These are phyloP conservation scores for Nidularia pulvinata DNA, from an alignment of 768 basidiomycete species.

Conservation along the genomic window DNA sequence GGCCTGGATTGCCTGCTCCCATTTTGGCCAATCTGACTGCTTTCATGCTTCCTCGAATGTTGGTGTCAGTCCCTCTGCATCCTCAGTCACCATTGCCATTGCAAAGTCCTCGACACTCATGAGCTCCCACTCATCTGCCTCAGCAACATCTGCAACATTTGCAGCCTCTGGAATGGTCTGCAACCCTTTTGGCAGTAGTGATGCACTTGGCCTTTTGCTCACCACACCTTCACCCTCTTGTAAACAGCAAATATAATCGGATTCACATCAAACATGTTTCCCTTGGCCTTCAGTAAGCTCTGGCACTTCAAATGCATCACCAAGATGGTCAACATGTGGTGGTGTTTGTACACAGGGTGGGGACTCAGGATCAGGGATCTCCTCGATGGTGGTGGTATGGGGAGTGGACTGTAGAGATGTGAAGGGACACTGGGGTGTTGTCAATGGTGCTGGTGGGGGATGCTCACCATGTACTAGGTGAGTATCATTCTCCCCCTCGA, in stretches of 20 bases:
- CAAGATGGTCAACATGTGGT: background rate
- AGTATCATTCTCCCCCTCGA: background rate
- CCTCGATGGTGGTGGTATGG: background rate
- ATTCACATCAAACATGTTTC: background rate
- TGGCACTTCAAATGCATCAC: background rate
- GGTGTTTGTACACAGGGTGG: background rate
- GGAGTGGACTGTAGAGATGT: background rate
- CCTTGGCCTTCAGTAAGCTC: background rate
- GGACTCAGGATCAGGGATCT: background rate
- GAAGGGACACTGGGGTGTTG: background rate
- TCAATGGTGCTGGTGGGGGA: background rate
- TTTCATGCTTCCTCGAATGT: background rate
- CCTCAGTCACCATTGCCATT: background rate
- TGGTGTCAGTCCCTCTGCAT: background rate
- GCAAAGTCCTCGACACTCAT: background rate
- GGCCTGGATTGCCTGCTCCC: slow-evolving; percentile 8
- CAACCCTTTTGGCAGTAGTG: background rate
- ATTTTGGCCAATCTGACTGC: slow-evolving; percentile 2
- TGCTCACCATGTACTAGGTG: background rate
- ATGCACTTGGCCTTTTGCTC: too few species aligned
- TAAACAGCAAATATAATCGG: too few species aligned
- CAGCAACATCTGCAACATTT: background rate
- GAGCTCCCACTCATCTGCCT: background rate
- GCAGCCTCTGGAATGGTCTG: background rate
- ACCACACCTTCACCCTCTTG: too few species aligned